Base-by-base conservation (phyloP, 2,329 filamentous ascomycete species). In the Sclerotinia spermophila region DNA sequence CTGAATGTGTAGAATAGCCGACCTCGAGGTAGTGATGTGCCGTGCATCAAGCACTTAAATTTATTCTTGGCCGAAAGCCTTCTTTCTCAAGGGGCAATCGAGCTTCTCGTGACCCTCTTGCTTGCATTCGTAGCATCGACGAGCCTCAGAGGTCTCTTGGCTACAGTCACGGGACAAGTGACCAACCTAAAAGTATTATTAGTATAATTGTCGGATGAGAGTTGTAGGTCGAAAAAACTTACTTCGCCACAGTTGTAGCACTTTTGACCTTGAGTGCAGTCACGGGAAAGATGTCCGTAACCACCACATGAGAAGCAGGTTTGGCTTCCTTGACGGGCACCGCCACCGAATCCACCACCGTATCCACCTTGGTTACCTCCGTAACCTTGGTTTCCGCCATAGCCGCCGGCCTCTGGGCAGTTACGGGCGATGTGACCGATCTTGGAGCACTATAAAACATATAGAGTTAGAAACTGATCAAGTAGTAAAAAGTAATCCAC, bases 241-340 rank as follows among this genome's bases (percentile, higher is more conserved):
- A 95, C 92, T 86, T 97, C 94, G 76, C 88, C 88, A 77, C 96
- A 98, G 89, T 97, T 97, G 90, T 98, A 99, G 91, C 96, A 99
- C 87, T 98, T 98, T 87, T 96, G 95, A 79, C 96, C 96, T 83
- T 98, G 96, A 78, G 95, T 96, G 84, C 96, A 99, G 84, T 98
- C 96, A 77, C 88, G 92, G 81, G 92, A 94, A 92, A 97, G 95
- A 86, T 99, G 96, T 79, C 95, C 95, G 81, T 93, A 94, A 76
- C 96, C 96, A 78, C 96, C 96, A 85, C 96, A 98, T 59, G 94
- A 97, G 87, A 97, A 99, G 90, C 96, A 98, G 78, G 94, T 97
- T 86, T 95, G 93, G 79, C 89, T 86, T 73, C 86, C 83, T 76
- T 84, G 84, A 74, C 85, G 84, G 72, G 85, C 83, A 74, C 83